Base-by-base conservation (phyloP, 768 basidiomycete species). In the Austroboletus eburneus region DNA sequence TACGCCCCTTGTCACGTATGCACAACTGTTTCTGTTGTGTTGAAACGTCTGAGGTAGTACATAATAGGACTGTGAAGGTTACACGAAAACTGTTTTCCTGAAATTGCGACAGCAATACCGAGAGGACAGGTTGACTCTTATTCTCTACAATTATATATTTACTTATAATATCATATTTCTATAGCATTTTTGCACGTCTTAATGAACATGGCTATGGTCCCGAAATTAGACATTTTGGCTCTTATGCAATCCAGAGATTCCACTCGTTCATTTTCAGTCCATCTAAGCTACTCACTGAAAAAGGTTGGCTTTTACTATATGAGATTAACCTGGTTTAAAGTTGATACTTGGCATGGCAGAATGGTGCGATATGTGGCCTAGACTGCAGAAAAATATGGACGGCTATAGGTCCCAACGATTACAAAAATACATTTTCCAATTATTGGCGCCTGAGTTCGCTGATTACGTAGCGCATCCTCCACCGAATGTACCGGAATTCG, bases 1-100 rank as follows among this genome's bases (percentile, higher is more conserved):
- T 42, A 25, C 10, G 5, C 44, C 3, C 41, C 29, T 24, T 77
- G 45, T n/a, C 40, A 46, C 12, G 49, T 50, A 16, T 18, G 43
- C 30, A 21, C 14, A 14, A 14, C 5, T 22, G n/a, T 3, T 21
- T 18, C n/a, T n/a, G 8, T 4, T 22, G 5, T 2, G 14, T 22
- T 32, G 20, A 41, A 25, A 4, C n/a, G n/a, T 27, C 12, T 27
- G 27, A 27, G 7, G 12, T 27, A 27, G 12, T 27, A 21, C 13
- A 13, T 39, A 16, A 43, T 10, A 35, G 47, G 18, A 21, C 17
- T 48, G 47, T 38, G 37, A 48, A 33, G 8, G 9, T 22, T 33
- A 9, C 27, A 27, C 27, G 12, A 12, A 27, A 27, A 27, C 5
- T 27, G 5, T 12, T 27, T 27, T 27, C 14, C 30, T 9, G 9